Conservation (phyloP, 371 early-diverging fungal species). For the Chytridium lagenaria region DNA sequence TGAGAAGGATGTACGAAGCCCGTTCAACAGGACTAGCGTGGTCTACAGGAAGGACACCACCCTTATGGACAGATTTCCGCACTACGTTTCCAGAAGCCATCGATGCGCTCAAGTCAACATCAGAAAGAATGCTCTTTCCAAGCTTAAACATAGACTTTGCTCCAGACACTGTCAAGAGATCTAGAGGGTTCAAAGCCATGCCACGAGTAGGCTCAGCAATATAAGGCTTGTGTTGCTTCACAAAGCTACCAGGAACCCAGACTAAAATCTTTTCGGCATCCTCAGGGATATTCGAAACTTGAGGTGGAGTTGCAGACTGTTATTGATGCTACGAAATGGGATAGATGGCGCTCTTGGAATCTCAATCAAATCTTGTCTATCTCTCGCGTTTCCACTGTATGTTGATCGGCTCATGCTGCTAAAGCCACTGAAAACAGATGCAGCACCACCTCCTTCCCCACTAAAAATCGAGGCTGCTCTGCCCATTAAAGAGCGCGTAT, state of each 20-base stretch:
- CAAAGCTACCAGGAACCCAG: conserved; percentile 46
- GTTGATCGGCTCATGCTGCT: conserved; percentile 9
- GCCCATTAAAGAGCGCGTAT: background rate
- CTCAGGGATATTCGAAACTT: conserved; percentile 43
- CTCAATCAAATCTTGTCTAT: conserved; percentile 17
- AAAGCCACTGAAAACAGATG: conserved; percentile 34
- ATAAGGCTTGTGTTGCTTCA: conserved; percentile 41
- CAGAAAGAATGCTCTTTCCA: conserved; percentile 6
- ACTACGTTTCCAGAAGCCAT: conserved; percentile 12
- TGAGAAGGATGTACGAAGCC: conserved; percentile 43
- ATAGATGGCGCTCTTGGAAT: conserved; percentile 43
- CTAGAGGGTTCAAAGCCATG: conserved; percentile 7
- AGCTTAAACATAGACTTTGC: conserved; percentile 12
- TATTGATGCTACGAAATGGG: conserved; percentile 46
- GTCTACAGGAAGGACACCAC: conserved; percentile 9
- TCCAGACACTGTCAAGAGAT: conserved; percentile 10
- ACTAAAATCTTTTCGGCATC: conserved; percentile 41
- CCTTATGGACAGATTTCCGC: conserved; percentile 7
- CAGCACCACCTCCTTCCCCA: conserved; percentile 13
- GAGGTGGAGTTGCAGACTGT: conserved; percentile 47
- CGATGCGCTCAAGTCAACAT: conserved; percentile 9
- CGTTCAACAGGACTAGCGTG: conserved; percentile 25
- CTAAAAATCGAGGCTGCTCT: conserved; percentile 2
- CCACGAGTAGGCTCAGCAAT: conserved; percentile 15
- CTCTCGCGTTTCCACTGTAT: conserved; percentile 4